A percentile compares a stretch with the other conserved stretches of the same genome.
These are phyloP conservation scores for Magnolia changhungtana DNA, from an alignment of 164 flowering plant species.

Conservation along the genomic window DNA sequence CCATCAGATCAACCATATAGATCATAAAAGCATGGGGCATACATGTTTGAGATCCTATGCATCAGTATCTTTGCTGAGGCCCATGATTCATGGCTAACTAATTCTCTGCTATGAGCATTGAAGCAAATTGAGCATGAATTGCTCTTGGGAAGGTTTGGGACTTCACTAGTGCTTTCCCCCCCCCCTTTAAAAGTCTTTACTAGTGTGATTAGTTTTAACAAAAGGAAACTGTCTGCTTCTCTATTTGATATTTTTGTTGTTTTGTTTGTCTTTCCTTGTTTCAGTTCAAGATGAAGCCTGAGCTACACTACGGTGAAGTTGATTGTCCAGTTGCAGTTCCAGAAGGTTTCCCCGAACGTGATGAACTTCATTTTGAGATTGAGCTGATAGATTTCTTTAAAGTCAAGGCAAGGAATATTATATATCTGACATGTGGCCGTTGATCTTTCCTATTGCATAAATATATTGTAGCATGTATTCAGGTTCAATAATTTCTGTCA, in stretches of 20 bases:
- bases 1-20: not conserved
- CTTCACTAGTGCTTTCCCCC: too few species aligned
- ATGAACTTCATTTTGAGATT: constrained; percentile 93
- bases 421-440: not conserved
- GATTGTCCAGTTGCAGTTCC: constrained; percentile 76
- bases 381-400: constrained; percentile 84
- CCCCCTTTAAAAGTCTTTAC: too few species aligned
- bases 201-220: too few species aligned
- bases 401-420: constrained; percentile 59
- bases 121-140: too few species aligned
- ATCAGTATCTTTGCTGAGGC: not conserved
- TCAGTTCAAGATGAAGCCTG: constrained; percentile 93
- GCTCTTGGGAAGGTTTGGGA: too few species aligned
- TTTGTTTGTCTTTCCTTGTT: constrained; percentile 10
- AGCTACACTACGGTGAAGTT: constrained; percentile 86
- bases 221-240: not conserved
- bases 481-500: not conserved
- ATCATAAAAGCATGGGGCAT: not conserved
- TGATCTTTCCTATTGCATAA: not conserved
- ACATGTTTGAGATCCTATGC: not conserved
- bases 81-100: not conserved
- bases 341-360: constrained; percentile 74
- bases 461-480: not conserved
- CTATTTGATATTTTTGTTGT: not conserved
- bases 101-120: too few species aligned